These are phyloP conservation scores for Moricandia moricandioides DNA, from an alignment of 345 rosid species.

Conservation along the genomic window DNA sequence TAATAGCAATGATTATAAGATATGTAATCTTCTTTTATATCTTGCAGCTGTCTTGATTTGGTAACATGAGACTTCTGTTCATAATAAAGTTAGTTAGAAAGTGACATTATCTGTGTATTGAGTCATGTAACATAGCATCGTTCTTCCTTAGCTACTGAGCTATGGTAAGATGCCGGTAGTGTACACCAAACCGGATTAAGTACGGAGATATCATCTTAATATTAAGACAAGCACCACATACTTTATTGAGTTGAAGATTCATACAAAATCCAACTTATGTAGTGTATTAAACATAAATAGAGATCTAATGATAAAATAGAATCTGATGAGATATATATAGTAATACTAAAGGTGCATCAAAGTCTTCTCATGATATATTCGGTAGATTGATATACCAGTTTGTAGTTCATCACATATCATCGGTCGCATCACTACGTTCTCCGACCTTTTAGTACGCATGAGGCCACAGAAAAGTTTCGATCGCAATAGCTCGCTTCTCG, in stretches of 20 bases:
- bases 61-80: not conserved
- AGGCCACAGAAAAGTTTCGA: constrained; percentile 68
- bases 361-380: not conserved
- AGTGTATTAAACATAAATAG: not conserved
- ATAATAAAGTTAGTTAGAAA: not conserved
- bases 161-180: not conserved
- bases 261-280: constrained; percentile 1
- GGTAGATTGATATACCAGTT: not conserved
- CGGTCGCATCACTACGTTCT: not conserved
- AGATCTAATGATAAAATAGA: not conserved
- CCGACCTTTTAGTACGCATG: not conserved
- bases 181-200: no score
- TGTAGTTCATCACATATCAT: not conserved
- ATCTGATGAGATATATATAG: not conserved
- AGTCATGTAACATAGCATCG: not conserved
- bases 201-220: no score
- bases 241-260: constrained; percentile 8
- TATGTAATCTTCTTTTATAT: not conserved
- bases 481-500: constrained; percentile 59
- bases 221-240: not conserved
- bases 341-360: not conserved
- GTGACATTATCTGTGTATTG: not conserved
- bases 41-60: constrained; percentile 4
- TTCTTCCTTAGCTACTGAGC: not conserved
- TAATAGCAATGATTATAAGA: constrained; percentile 11